Evolutionary conservation across 768 basidiomycete species (phyloP).

Genomic region (Hericium rajendrae): DNA sequence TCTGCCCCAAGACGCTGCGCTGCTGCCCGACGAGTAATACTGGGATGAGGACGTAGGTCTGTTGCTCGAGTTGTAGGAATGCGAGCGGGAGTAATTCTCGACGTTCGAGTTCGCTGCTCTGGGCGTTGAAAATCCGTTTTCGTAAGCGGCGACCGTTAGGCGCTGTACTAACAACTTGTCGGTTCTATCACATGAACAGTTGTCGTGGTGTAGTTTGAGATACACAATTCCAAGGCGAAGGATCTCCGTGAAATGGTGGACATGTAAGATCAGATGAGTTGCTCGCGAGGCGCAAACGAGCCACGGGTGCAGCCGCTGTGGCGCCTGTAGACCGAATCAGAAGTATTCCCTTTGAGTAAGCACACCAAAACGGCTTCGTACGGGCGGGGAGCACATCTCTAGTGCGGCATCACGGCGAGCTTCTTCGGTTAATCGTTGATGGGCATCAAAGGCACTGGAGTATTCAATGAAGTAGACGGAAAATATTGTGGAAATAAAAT

Average conservation of each 20-base stretch:
- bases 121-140: not conserved
- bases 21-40: constrained; percentile 10
- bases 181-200: not conserved
- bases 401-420: not conserved
- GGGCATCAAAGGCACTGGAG: not conserved
- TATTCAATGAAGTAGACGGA: not conserved
- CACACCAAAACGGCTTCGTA: not conserved
- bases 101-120: not conserved
- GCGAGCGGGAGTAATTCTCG: too few relatives aligned
- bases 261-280: not conserved
- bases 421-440: not conserved
- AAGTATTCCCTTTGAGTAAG: not conserved
- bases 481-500: not conserved
- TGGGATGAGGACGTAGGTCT: constrained; percentile 11
- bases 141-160: not conserved
- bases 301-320: not conserved
- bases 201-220: not conserved
- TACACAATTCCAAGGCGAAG: not conserved
- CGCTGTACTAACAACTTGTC: not conserved
- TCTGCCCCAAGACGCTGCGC: constrained; percentile 6
- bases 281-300: not conserved
- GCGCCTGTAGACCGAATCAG: constrained; percentile 12
- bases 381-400: not conserved
- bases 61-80: constrained; percentile 7
- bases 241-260: not conserved